Evolutionary conservation across 371 early-diverging fungal genomes (phyloP).

Genomic region (Capniomyces stellatus): DNA sequence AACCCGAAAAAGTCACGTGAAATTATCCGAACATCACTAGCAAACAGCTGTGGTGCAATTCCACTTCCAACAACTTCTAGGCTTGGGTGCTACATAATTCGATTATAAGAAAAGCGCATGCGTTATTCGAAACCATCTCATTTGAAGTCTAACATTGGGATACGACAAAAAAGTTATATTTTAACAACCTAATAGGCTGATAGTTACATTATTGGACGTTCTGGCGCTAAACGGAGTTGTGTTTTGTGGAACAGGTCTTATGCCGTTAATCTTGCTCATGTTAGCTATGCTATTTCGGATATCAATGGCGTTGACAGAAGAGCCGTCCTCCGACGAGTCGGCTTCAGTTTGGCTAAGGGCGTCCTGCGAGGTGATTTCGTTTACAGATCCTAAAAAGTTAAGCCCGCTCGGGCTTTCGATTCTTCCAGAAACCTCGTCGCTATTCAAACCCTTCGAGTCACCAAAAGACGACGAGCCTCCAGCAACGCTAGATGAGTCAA

Average conservation of each 20-base stretch:
- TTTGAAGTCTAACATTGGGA: background rate
- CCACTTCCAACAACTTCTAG: background rate
- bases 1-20: background rate
- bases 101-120: background rate
- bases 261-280: background rate
- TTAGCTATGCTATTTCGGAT: too few relatives aligned
- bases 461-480: too few relatives aligned
- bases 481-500: too few relatives aligned
- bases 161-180: background rate
- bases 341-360: too few relatives aligned
- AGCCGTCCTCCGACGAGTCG: too few relatives aligned
- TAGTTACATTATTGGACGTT: background rate
- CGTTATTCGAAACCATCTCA: background rate
- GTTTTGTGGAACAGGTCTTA: background rate
- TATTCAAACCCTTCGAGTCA: too few relatives aligned
- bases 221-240: background rate
- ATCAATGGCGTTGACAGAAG: too few relatives aligned
- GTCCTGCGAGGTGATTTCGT: too few relatives aligned
- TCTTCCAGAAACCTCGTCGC: too few relatives aligned
- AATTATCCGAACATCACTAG: constrained; percentile 1
- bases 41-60: background rate
- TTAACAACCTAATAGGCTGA: background rate
- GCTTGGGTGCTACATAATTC: background rate
- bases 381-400: too few relatives aligned
- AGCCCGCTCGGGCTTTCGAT: too few relatives aligned